Base-by-base conservation (phyloP, 2,329 filamentous ascomycete genomes). In the Hypomyces rosellus region DNA sequence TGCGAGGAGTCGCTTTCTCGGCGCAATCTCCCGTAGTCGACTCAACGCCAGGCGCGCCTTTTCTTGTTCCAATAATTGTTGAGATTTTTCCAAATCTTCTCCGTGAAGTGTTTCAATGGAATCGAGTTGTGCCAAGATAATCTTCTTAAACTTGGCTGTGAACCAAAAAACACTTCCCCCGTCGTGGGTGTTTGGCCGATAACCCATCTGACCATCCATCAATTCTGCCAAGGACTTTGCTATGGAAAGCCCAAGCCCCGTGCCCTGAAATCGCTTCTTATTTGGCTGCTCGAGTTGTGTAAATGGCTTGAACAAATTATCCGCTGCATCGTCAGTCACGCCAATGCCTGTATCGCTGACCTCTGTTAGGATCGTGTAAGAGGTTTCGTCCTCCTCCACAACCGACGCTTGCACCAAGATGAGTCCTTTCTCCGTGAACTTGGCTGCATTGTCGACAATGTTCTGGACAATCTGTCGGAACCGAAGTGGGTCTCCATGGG, bases 381-480 rank as follows among this genome's bases (percentile, higher is more conserved):
- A 63, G 6, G 64, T 65, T 1, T 70, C 64, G 37, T 74, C 67
- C 37, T 79, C 70, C 2, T 61, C 55, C 2, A 69, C 50, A 6
- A 75, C 63, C 1, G 65, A 67, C 1, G 69, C 68, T 2, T 64
- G 59, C 11, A 83, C 67, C 1, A 67, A 65, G 34, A 84, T 72
- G 50, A 70, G 71, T 0, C 80, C 80, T 33, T 69, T 63, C 18
- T 82, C 76, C 4, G 81, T 84, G 56, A 84, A 84, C 54, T 85
- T 85, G 40, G 74, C 73, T 1, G 80, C 80, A 56, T 85, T 85
- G 14, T 74, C 72, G 14, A 84, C 65, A 4, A 84, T 67, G 54
- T 84, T 84, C 55, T 83, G 78, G n/a, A 84, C 59, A 14, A 84
- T 76, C 55, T 84, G 81, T 8, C 80, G 76, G 57, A 78, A 83